Base-by-base conservation (phyloP, 1,139 yeast species). In the Kazachstania sp. region DNA sequence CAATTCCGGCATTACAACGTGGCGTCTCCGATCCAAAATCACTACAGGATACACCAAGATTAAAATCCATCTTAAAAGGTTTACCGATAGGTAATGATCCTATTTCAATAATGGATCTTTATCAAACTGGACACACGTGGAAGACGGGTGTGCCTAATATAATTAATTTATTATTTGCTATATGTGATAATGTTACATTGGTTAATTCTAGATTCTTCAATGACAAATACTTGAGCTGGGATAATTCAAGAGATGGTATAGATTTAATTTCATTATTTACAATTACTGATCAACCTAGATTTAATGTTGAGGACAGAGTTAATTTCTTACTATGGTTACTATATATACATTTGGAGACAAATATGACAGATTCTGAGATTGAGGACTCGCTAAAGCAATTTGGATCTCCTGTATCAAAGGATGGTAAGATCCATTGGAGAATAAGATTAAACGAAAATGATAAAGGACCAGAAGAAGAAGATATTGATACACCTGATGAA, bases 11-110 rank as follows among this genome's bases (percentile, higher is more conserved):
- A 7, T 71, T 92, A 45, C 97, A 92, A 63, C 79, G 83, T 2
- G 78, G 77, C 52, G 78, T 83, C 12, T 61, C 66, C 8, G 75
- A 72, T 49, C 73, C 81, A 43, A 86, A 85, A 62, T 94, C 88
- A 48, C 71, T 92, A 39, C 97, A 92, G 66, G 98, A 92, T 64
- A 94, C 97, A 0, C 97, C 97, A 6, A 71, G 97, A 48, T 74
- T 92, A 53, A 92, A 92, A 64, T 83, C 95, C 0, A 90, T 92
- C 20, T 68, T 92, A 55, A 90, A 90, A 66, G 94, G 95, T 13
- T 41, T 63, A 29, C 60, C 66, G 0, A 42, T 57, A 6, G 67
- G 80, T 8, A 71, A 73, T 16, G 79, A 75, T 47, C 77, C 79
- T 1, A 67, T 72, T 42, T 32, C 36, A 5, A 32, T 32, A 32